Base-by-base conservation (phyloP, 768 basidiomycete genomes). In the Rhodocollybia butyracea region DNA sequence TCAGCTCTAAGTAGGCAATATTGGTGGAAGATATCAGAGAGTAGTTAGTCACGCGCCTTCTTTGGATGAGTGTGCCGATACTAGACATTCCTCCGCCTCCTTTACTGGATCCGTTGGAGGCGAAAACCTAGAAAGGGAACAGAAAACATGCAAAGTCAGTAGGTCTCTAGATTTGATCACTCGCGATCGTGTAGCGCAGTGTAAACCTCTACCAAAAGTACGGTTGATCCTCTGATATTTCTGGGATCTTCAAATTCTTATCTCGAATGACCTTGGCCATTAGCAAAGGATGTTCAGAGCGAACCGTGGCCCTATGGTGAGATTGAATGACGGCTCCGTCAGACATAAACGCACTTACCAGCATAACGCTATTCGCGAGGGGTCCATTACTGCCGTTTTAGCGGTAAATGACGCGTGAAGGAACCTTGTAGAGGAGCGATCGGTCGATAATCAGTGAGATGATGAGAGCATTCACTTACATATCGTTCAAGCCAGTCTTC, bases 211-310 rank as follows among this genome's bases (percentile, higher is more conserved):
- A 54, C 43, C 34, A 45, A 34, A 46, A 54, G 27, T 53, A 53
- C n/a, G 51, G 39, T 21, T 43, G 39, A 4, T 53, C 51, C 7
- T 27, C 36, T n/a, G 39, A 50, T 27, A 32, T 42, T 6, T 39
- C 29, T 31, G 39, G 38, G 17, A 32, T 19, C 5, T 30, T 30
- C 0, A 24, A 46, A 27, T 31, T 40, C 15, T 43, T 40, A 51
- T 72, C 66, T 67, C 76, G 73, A 3, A 69, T 61, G 40, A 83
- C 76, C 15, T 64, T 63, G 8, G 78, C 75, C 22, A 75, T 75
- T 24, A 89, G 76, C 21, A 88, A 66, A 1, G 85, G 82, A 61
- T 88, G 85, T 1, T 78, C 72, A 32, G 72, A 64, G 12, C 84
- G 75, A 27, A 86, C 68, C 32, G 83, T 72, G 11, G 83, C 79